Percentiles rank a stretch among this genome's conserved stretches.
These are phyloP conservation scores for Fremontodendron californicum DNA, from an alignment of 345 rosid genomes.

Conservation along the genomic window DNA sequence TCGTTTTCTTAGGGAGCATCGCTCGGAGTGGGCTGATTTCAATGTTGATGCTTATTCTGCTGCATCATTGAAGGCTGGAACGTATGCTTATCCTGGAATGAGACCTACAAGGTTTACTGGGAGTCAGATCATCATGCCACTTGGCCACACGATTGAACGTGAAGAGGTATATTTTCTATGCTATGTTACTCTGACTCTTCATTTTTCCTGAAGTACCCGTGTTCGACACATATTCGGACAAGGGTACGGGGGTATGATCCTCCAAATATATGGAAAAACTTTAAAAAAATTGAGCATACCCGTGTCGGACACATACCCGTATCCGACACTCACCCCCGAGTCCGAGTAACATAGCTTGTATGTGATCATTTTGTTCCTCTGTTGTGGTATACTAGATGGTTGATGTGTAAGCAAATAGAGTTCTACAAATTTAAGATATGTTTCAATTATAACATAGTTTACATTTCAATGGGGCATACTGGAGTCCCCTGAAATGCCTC, in stretches of 20 bases:
- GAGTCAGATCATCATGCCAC: conserved; percentile 92
- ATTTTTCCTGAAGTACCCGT: too few relatives aligned
- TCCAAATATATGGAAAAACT: too few relatives aligned
- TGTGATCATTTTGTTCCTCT: too few relatives aligned
- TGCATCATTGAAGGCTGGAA: conserved; percentile 68
- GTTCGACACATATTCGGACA: too few relatives aligned
- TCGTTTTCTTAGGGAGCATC: conserved; percentile 94
- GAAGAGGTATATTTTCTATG: conserved; percentile 65
- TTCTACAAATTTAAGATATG: background rate
- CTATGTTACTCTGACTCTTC: too few relatives aligned
- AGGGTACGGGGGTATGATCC: too few relatives aligned
- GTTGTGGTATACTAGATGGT: too few relatives aligned
- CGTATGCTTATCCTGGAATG: conserved; percentile 81
- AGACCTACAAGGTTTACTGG: conserved; percentile 96
- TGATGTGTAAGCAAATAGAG: background rate
- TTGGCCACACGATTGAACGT: conserved; percentile 93
- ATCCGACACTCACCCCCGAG: too few relatives aligned
- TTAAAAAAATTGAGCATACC: too few relatives aligned
- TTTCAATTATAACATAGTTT: background rate
- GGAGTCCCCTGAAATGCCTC: too few relatives aligned
- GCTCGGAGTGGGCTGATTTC: conserved; percentile 99
- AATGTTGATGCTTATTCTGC: conserved; percentile 97
- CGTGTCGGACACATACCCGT: too few relatives aligned
- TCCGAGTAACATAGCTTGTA: too few relatives aligned
- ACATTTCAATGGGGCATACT: background rate